These are phyloP conservation scores for Neonectria coccinea DNA, from an alignment of 2,329 filamentous ascomycete species.

Conservation along the genomic window DNA sequence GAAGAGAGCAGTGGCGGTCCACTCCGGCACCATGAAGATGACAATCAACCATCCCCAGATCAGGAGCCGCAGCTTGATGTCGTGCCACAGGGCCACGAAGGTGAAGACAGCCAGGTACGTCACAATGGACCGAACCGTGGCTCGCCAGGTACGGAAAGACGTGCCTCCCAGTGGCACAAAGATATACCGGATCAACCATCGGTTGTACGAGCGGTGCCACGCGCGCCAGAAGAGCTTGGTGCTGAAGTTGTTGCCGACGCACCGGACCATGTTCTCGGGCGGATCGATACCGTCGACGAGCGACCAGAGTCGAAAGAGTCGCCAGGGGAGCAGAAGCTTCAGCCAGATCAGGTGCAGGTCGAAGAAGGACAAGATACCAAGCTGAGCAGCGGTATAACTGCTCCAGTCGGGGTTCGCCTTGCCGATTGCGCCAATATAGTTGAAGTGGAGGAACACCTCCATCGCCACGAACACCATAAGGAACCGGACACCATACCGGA, in stretches of 20 bases:
- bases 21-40: slow-evolving; percentile 91
- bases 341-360: slow-evolving; percentile 98
- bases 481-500: slow-evolving; percentile 87
- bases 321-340: slow-evolving; percentile 95
- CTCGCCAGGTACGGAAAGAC: slow-evolving; percentile 58
- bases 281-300: slow-evolving; percentile 92
- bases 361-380: slow-evolving; percentile 92
- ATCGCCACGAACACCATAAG: slow-evolving; percentile 83
- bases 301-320: slow-evolving; percentile 98
- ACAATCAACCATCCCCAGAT: slow-evolving; percentile 98
- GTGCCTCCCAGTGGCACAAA: slow-evolving; percentile 90
- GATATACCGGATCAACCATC: slow-evolving; percentile 93
- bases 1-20: slow-evolving; percentile 78
- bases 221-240: slow-evolving; percentile 92
- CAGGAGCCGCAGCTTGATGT: slow-evolving; percentile 89
- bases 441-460: slow-evolving; percentile 91
- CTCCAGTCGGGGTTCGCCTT: slow-evolving; percentile 84
- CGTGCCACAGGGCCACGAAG: slow-evolving; percentile 98
- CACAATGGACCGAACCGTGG: slow-evolving; percentile 69
- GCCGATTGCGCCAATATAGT: slow-evolving; percentile 94
- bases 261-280: slow-evolving; percentile 98
- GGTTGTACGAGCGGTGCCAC: slow-evolving; percentile 96
- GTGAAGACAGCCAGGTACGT: slow-evolving; percentile 92
- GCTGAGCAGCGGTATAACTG: slow-evolving; percentile 85
- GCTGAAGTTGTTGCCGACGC: slow-evolving; percentile 94